Evolutionary conservation across 345 rosid genomes (phyloP), one percentile per base, ranked within the genome.

Genomic region (Cardamine resedifolia): DNA sequence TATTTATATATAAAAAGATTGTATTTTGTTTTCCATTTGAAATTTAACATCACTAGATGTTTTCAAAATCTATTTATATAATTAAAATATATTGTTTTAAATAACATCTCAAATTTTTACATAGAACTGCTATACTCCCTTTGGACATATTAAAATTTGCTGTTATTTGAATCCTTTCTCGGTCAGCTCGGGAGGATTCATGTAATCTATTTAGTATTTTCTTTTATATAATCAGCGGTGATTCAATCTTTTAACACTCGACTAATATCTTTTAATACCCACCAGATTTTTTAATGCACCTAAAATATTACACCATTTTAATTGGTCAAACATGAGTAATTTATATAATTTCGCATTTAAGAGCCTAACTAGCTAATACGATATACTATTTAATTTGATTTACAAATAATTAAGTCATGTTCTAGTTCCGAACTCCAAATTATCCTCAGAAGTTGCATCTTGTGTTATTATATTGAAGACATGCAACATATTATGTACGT

Each of bases 171-270:
- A 50, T 71, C 9, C 55, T 34, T 24, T 26, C 41, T 52, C 34
- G 57, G 76, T 39, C 62, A 45, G 69, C 36, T 39, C 8, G 63
- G 70, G 63, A 39, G 69, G 69, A 72, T 51, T 72, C 69, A 62
- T 62, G 34, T 72, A 69, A 63, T 28, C 55, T 71, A 50, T 18
- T 16, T 50, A 36, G 68, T 12, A 38, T 60, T 60, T 51, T 27
- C 28, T 72, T 52, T n/a, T n/a, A n/a, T n/a, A n/a, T n/a, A n/a
- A n/a, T n/a, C n/a, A n/a, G n/a, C n/a, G n/a, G n/a, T n/a, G n/a
- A n/a, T n/a, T n/a, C n/a, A n/a, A n/a, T n/a, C n/a, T n/a, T n/a
- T n/a, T n/a, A n/a, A n/a, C n/a, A n/a, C n/a, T n/a, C n/a, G n/a
- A n/a, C n/a, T n/a, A n/a, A n/a, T n/a, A n/a, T n/a, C n/a, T n/a